Evolutionary conservation across 106 monocot genomes (phyloP).

Genomic region (Amphibolis antarctica): DNA sequence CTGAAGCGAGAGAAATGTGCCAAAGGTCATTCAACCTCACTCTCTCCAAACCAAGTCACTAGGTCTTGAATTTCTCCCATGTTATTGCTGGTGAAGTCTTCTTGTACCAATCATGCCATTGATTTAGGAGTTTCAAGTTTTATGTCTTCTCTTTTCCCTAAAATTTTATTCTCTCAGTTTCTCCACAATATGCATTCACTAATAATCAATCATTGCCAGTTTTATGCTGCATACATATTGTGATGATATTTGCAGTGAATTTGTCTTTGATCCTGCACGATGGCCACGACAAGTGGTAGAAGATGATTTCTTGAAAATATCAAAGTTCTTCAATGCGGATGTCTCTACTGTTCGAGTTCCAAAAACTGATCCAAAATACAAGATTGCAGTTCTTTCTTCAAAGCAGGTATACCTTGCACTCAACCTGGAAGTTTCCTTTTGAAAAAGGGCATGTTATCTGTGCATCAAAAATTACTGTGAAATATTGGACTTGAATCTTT

Average conservation of each 20-base stretch:
- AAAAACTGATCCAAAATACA: slow-evolving; percentile 73
- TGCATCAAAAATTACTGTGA: too few species aligned
- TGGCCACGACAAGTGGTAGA: slow-evolving; percentile 60
- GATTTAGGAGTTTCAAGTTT: too few species aligned
- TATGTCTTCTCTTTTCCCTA: background rate
- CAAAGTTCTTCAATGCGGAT: slow-evolving; percentile 66
- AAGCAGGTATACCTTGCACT: slow-evolving; percentile 48
- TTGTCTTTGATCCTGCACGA: slow-evolving; percentile 58
- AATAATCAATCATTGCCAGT: background rate
- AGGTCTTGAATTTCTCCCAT: too few species aligned
- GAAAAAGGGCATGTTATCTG: background rate
- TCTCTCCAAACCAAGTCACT: too few species aligned
- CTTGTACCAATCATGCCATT: too few species aligned
- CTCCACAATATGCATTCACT: background rate
- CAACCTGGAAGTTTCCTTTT: background rate
- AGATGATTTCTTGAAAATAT: slow-evolving; percentile 50
- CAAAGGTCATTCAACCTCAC: background rate
- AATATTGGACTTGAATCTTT: too few species aligned
- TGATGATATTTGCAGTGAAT: slow-evolving; percentile 57
- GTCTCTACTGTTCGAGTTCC: slow-evolving; percentile 76
- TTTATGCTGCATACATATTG: background rate
- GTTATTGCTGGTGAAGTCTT: too few species aligned
- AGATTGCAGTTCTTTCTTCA: slow-evolving; percentile 82
- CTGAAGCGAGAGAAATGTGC: too few species aligned
- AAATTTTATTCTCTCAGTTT: background rate